These are phyloP conservation scores for Aspergillus udagawae DNA, from an alignment of 2,329 filamentous ascomycete genomes.

Conservation along the genomic window DNA sequence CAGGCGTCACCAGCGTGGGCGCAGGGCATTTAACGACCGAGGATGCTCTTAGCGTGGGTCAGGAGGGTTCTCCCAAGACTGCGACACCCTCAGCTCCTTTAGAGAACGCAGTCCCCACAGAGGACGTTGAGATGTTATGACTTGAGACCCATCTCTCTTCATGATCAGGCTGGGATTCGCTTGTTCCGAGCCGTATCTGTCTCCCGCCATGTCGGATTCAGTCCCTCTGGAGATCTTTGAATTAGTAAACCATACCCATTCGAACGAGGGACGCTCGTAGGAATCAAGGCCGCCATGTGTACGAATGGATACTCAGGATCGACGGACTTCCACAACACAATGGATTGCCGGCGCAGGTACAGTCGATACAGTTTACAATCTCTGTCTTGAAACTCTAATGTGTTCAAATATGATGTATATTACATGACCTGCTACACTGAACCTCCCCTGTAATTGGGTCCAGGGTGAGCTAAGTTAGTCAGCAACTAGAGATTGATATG, in stretches of 20 bases:
- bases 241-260: background rate
- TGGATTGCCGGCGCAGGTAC: no score
- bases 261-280: background rate
- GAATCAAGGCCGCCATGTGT: background rate
- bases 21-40: slow-evolving; percentile 15
- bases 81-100: slow-evolving; percentile 12
- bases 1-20: slow-evolving; percentile 11
- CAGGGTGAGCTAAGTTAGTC: background rate
- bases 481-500: background rate
- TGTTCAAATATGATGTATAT: background rate
- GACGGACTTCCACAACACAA: no score
- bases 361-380: background rate
- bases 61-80: slow-evolving; percentile 18
- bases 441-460: background rate
- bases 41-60: slow-evolving; percentile 22
- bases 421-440: background rate
- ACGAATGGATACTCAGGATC: background rate
- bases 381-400: background rate
- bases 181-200: background rate
- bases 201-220: background rate
- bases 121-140: slow-evolving; percentile 31
- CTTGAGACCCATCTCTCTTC: background rate
- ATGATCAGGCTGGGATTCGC: background rate
- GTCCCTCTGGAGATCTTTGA: background rate
- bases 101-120: slow-evolving; percentile 17